phyloP scores from a whole-genome alignment of 257 asterid genomes.

The Datura wrightii region DNA sequence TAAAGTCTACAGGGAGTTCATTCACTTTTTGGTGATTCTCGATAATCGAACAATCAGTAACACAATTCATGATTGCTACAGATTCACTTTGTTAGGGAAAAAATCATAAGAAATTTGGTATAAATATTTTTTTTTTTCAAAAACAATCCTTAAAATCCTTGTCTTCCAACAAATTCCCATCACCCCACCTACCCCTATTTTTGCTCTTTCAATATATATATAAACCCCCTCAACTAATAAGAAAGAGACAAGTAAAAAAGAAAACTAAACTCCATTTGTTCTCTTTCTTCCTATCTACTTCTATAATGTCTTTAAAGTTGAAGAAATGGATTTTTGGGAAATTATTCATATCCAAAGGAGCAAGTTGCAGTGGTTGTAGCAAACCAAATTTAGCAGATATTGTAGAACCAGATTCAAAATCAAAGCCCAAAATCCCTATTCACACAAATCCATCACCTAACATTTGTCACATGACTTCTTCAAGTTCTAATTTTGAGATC shows the following conservation, averaged over 20 bases:
- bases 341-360: not conserved
- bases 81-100: too few species aligned
- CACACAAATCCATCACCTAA: not conserved
- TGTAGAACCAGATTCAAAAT: not conserved
- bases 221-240: not conserved
- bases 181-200: not conserved
- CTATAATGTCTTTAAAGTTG: not conserved
- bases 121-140: not conserved
- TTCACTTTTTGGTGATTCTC: too few species aligned
- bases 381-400: not conserved
- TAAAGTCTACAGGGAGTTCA: too few species aligned
- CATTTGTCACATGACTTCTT: constrained; percentile 6
- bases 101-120: not conserved
- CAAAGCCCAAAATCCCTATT: not conserved
- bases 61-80: too few species aligned
- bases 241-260: not conserved
- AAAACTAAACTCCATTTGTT: not conserved
- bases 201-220: not conserved
- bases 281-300: not conserved
- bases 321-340: not conserved
- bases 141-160: not conserved
- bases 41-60: too few species aligned
- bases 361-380: not conserved
- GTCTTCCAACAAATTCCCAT: not conserved
- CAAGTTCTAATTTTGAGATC: not conserved